Conservation (phyloP, 805 yeast genomes). For the Wickerhamomyces alni region DNA sequence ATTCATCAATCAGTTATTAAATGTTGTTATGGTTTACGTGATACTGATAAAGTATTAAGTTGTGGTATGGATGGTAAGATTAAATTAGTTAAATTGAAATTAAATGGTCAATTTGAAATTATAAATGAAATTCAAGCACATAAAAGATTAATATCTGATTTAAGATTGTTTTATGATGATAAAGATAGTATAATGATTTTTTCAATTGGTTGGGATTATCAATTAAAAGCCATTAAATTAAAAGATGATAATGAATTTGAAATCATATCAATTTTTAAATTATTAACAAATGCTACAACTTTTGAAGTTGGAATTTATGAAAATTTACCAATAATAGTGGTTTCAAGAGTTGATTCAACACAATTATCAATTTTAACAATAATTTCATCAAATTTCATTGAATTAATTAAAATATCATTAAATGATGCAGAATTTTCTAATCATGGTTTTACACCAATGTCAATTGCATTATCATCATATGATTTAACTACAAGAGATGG, state of each 20-base stretch:
- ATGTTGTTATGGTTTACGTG: constrained; percentile 26
- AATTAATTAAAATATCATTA: constrained; percentile 45
- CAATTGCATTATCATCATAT: constrained; percentile 25
- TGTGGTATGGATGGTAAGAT: constrained; percentile 52
- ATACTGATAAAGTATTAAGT: constrained; percentile 25
- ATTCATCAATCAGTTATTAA: constrained; percentile 26
- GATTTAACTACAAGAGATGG: constrained; percentile 16
- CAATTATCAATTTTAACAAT: constrained; percentile 39
- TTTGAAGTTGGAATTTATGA: constrained; percentile 30
- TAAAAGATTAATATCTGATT: constrained; percentile 30
- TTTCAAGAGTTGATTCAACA: constrained; percentile 58
- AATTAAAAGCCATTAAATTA: constrained; percentile 32
- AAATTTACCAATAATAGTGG: constrained; percentile 34
- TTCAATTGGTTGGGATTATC: constrained; percentile 57
- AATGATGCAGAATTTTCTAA: constrained; percentile 71
- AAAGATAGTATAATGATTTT: constrained; percentile 33
- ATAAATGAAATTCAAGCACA: constrained; percentile 28
- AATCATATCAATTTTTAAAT: constrained; percentile 25
- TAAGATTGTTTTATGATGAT: constrained; percentile 20
- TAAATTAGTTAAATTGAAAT: constrained; percentile 18
- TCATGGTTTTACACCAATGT: constrained; percentile 56
- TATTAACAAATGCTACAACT: constrained; percentile 49
- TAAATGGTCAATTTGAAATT: constrained; percentile 3
- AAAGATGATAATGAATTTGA: constrained; percentile 7
- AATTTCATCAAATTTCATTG: constrained; percentile 21